phyloP scores from a whole-genome alignment of 1,139 yeast genomes.

The Nadsonia starkeyi-henricii region DNA sequence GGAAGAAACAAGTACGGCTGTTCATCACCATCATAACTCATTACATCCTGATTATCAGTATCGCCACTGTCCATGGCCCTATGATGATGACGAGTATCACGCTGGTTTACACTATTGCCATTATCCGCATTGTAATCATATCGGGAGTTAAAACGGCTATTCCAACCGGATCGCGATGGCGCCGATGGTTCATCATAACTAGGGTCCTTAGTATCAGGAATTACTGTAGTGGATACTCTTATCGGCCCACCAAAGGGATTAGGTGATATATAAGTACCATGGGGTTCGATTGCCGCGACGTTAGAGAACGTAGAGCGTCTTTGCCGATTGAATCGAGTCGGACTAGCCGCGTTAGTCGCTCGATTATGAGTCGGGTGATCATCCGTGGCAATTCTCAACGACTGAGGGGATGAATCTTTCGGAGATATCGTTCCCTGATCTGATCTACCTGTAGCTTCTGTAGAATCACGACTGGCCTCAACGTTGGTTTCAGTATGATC shows the following conservation, averaged over 20 bases:
- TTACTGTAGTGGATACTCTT: too few relatives aligned
- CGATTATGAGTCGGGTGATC: too few relatives aligned
- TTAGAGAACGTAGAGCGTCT: slow-evolving; percentile 15
- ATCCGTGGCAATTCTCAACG: too few relatives aligned
- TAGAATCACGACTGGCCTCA: too few relatives aligned
- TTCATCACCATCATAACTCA: not conserved
- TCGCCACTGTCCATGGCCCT: not conserved
- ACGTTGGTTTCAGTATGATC: too few relatives aligned
- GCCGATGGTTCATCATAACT: not conserved
- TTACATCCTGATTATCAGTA: not conserved
- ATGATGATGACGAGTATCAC: not conserved
- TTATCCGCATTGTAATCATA: not conserved
- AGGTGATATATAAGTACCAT: slow-evolving; percentile 9
- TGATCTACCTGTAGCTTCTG: too few relatives aligned
- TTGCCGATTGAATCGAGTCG: slow-evolving; percentile 2
- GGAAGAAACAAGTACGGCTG: not conserved
- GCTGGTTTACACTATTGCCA: too few relatives aligned
- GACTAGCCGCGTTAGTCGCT: not conserved
- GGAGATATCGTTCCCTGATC: too few relatives aligned
- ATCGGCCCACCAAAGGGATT: not conserved
- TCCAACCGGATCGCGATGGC: slow-evolving; percentile 2
- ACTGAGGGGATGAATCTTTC: too few relatives aligned
- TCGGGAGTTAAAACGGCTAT: not conserved
- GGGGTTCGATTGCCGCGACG: slow-evolving; percentile 14
- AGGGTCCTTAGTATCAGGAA: too few relatives aligned